Base-by-base conservation (phyloP, 345 rosid species). In the Eucalyptus melliodora region DNA sequence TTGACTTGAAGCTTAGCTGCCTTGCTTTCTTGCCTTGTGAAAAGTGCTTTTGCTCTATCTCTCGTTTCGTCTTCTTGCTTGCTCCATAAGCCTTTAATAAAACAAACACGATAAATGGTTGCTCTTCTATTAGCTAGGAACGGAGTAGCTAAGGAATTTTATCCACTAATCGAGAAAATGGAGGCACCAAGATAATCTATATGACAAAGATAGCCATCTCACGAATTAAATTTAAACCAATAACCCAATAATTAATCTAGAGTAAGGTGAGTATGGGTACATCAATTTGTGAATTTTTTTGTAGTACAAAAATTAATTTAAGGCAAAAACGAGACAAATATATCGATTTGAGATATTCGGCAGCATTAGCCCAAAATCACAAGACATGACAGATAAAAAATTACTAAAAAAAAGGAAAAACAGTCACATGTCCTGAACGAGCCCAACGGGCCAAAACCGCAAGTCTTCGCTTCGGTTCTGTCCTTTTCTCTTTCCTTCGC, bases 281-380 rank as follows among this genome's bases (percentile, higher is more conserved):
- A 34, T 4, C 12, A 6, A 30, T 27, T 62, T 7, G 8, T 30
- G 34, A 30, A 5, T 7, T 30, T 62, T 62, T 13, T 7, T 6
- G 3, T 13, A 4, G 4, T 7, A n/a, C 10, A 31, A n/a, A n/a
- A n/a, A 65, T 65, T 15, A n/a, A n/a, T 30, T 65, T n/a, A 15
- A 30, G 19, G 6, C 3, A 15, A 65, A 65, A 4, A 7, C 4
- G 5, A n/a, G 2, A 1, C 0, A 3, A 4, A 2, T 7, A n/a
- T n/a, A 14, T 15, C 4, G 7, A 34, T 31, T 67, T n/a, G 5
- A 67, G 19, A n/a, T 72, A 16, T 34, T 17, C 3, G 4, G 26
- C 3, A 5, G 44, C 11, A 9, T 5, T 17, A 34, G 26, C 45
- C 44, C 44, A 19, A 17, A 17, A 37, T 72, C 0, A 9, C 21